phyloP scores from a whole-genome alignment of 768 basidiomycete species.

The Tricholomella constricta region DNA sequence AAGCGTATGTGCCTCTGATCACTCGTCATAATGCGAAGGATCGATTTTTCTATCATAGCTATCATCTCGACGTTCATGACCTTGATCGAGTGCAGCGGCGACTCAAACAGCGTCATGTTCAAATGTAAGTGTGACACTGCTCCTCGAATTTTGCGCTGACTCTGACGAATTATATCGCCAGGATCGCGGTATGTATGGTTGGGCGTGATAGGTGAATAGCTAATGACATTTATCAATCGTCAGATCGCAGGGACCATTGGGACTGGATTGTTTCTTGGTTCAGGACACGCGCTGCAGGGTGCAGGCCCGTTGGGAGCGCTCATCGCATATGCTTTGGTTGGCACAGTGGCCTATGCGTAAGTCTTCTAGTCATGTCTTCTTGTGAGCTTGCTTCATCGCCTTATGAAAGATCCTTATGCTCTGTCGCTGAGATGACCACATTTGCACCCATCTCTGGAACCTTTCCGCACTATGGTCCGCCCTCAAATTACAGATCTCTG shows the following conservation, averaged over 20 bases:
- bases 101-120: slow-evolving; percentile 77
- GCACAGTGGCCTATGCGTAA: slow-evolving; percentile 65
- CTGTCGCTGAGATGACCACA: slow-evolving; percentile 79
- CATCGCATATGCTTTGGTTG: slow-evolving; percentile 64
- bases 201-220: neutral
- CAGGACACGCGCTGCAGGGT: slow-evolving; percentile 56
- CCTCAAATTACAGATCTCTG: neutral
- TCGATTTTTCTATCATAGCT: slow-evolving; percentile 4
- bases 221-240: neutral
- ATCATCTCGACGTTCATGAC: slow-evolving; percentile 60
- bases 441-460: slow-evolving; percentile 78
- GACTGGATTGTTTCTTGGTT: slow-evolving; percentile 74
- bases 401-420: slow-evolving; percentile 53
- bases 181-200: slow-evolving; percentile 59
- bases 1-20: neutral
- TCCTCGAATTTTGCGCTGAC: neutral
- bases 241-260: slow-evolving; percentile 78
- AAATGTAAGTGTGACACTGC: slow-evolving; percentile 52
- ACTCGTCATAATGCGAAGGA: neutral
- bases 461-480: slow-evolving; percentile 67
- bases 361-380: slow-evolving; percentile 26
- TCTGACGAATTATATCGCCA: slow-evolving; percentile 20
- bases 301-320: slow-evolving; percentile 72
- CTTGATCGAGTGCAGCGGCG: slow-evolving; percentile 72
- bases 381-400: neutral